Percentiles rank a stretch among this genome's conserved stretches.
Conservation (phyloP, 306 rosid genomes). For the Vigna unguiculata region DNA sequence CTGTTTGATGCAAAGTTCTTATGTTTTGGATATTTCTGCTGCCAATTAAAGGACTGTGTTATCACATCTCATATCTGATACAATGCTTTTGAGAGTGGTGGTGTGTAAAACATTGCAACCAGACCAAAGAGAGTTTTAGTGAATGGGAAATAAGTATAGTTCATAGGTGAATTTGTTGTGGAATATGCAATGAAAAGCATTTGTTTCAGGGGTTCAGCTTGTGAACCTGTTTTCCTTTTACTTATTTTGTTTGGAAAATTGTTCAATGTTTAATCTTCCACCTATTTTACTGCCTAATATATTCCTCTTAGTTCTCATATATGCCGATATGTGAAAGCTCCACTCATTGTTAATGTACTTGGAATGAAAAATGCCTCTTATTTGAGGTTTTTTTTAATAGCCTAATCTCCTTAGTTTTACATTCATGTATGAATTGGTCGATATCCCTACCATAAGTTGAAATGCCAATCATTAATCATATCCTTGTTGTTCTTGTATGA, state of each 20-base stretch:
- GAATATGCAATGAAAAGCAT: neutral
- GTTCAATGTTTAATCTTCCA: conserved; percentile 5
- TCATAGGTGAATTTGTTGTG: neutral
- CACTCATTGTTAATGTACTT: neutral
- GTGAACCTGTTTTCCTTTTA: neutral
- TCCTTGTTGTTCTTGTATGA: neutral
- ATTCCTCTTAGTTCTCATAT: neutral
- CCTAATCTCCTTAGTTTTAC: neutral
- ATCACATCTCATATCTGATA: neutral
- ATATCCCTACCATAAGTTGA: neutral
- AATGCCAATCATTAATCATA: neutral
- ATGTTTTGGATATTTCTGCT: conserved; percentile 20
- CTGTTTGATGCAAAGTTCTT: neutral
- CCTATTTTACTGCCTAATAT: neutral
- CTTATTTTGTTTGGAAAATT: neutral
- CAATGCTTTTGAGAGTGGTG: neutral
- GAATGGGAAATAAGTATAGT: neutral
- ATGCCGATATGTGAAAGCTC: neutral
- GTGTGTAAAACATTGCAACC: neutral
- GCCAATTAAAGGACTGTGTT: neutral
- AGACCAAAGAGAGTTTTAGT: neutral
- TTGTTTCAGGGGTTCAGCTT: conserved; percentile 8
- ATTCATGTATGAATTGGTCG: neutral
- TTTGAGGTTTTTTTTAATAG: neutral
- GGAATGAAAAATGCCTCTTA: conserved; percentile 15